Evolutionary conservation across 768 basidiomycete genomes (phyloP).

Genomic region (Lactarius hengduanensis): DNA sequence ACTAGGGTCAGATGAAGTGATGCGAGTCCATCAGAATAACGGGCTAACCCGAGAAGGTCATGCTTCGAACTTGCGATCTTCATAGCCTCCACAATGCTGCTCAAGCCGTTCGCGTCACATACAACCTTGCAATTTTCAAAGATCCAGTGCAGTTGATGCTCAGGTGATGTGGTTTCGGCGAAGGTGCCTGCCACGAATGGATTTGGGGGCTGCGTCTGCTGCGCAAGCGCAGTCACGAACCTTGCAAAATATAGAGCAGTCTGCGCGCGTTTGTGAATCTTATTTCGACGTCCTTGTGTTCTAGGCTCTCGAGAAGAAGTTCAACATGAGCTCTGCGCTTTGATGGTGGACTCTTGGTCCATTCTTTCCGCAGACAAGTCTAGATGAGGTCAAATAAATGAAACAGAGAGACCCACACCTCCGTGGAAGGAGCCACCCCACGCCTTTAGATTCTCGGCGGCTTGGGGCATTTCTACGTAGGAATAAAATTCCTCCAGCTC

Average conservation of each 20-base stretch:
- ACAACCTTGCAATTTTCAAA: constrained; percentile 91
- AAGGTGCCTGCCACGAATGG: constrained; percentile 64
- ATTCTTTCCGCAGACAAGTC: constrained; percentile 51
- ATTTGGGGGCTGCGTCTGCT: constrained; percentile 16
- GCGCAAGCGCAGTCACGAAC: constrained; percentile 39
- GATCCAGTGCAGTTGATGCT: constrained; percentile 95
- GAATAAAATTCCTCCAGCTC: constrained; percentile 99
- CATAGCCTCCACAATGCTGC: constrained; percentile 80
- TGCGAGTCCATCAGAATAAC: not conserved
- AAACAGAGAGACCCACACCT: constrained; percentile 46
- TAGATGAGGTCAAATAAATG: constrained; percentile 14
- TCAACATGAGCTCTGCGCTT: constrained; percentile 75
- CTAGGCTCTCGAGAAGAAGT: constrained; percentile 79
- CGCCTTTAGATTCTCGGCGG: constrained; percentile 80
- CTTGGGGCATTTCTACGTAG: constrained; percentile 92
- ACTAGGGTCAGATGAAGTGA: constrained; percentile 14
- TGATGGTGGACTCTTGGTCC: constrained; percentile 65
- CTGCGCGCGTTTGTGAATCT: constrained; percentile 85
- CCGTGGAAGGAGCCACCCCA: constrained; percentile 83
- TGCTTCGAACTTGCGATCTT: constrained; percentile 89
- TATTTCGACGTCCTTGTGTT: constrained; percentile 80
- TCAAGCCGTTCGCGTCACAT: constrained; percentile 78
- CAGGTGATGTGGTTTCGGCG: constrained; percentile 85
- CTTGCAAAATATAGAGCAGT: constrained; percentile 91
- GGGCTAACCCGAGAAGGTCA: constrained; percentile 67